phyloP scores from a whole-genome alignment of 768 basidiomycete species.

The Calocybe indica region DNA sequence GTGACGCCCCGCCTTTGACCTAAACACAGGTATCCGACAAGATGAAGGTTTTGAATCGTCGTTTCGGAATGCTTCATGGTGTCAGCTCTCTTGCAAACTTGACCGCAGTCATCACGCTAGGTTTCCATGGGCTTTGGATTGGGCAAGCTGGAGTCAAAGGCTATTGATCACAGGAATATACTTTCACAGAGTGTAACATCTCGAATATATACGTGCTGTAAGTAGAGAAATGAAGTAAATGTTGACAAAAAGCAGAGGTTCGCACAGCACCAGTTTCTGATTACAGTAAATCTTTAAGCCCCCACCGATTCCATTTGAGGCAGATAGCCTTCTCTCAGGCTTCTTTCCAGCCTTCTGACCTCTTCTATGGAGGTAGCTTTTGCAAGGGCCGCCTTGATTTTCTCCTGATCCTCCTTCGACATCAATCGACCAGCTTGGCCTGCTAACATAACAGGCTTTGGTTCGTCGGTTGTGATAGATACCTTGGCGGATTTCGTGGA shows the following conservation, averaged over 20 bases:
- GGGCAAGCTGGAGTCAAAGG: conserved; percentile 47
- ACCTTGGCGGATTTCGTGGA: conserved; percentile 61
- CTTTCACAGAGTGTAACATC: conserved; percentile 1
- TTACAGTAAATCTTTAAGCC: conserved; percentile 41
- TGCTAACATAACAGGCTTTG: conserved; percentile 47
- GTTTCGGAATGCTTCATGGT: conserved; percentile 65
- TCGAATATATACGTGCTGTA: conserved; percentile 6
- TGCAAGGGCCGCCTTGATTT: conserved; percentile 81
- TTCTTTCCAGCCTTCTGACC: conserved; percentile 76
- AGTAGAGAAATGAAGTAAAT: conserved; percentile 12
- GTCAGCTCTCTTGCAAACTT: conserved; percentile 66
- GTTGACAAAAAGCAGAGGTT: conserved; percentile 16
- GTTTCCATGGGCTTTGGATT: conserved; percentile 70
- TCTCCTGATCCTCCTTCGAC: conserved; percentile 88
- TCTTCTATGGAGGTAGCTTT: conserved; percentile 91
- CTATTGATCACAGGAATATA: conserved; percentile 19
- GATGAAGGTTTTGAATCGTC: conserved; percentile 65
- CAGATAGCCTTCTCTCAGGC: conserved; percentile 78
- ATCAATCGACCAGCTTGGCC: conserved; percentile 81
- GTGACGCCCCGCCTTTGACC: background rate
- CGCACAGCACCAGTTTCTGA: conserved; percentile 8
- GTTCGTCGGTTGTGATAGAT: conserved; percentile 69
- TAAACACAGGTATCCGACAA: conserved; percentile 48
- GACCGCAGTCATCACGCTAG: conserved; percentile 47
- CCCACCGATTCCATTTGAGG: conserved; percentile 75